Percentiles rank a stretch among this genome's conserved stretches.
Evolutionary conservation across 768 basidiomycete genomes (phyloP).

Genomic region (Leccinum incarnatum): DNA sequence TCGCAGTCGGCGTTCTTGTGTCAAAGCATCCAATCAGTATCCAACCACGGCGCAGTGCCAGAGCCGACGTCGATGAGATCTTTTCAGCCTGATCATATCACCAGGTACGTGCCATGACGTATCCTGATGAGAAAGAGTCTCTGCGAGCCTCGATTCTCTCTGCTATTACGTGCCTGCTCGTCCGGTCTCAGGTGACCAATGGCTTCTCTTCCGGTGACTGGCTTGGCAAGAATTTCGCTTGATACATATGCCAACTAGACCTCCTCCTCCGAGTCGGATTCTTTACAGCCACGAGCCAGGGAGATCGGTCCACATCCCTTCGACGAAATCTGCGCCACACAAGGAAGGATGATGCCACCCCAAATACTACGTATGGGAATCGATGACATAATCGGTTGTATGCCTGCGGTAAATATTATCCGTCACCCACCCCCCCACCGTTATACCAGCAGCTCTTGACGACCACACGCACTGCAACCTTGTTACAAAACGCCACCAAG

Average conservation of each 20-base stretch:
- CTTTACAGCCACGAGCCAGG: not conserved
- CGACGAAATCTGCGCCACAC: constrained; percentile 9
- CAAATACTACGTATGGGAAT: constrained; percentile 13
- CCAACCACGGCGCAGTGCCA: constrained; percentile 7
- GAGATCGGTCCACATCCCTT: not conserved
- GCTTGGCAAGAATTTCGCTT: not conserved
- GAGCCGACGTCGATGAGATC: constrained; percentile 4
- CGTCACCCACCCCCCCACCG: not conserved
- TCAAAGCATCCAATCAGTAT: constrained; percentile 2
- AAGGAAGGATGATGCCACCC: constrained; percentile 9
- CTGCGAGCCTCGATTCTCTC: not conserved
- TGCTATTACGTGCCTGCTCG: constrained; percentile 11
- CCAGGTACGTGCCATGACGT: constrained; percentile 10
- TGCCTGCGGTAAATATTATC: not conserved
- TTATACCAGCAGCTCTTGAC: not conserved
- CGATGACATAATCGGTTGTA: constrained; percentile 17
- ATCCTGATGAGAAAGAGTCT: not conserved
- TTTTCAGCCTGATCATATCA: not conserved
- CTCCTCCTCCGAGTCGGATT: not conserved
- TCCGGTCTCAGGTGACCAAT: not conserved
- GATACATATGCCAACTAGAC: not conserved
- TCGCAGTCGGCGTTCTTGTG: constrained; percentile 10
- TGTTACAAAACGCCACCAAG: not conserved
- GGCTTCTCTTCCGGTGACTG: not conserved
- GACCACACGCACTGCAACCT: not conserved